Evolutionary conservation across 257 asterid genomes (phyloP).

Genomic region (Galeopsis tetrahit): DNA sequence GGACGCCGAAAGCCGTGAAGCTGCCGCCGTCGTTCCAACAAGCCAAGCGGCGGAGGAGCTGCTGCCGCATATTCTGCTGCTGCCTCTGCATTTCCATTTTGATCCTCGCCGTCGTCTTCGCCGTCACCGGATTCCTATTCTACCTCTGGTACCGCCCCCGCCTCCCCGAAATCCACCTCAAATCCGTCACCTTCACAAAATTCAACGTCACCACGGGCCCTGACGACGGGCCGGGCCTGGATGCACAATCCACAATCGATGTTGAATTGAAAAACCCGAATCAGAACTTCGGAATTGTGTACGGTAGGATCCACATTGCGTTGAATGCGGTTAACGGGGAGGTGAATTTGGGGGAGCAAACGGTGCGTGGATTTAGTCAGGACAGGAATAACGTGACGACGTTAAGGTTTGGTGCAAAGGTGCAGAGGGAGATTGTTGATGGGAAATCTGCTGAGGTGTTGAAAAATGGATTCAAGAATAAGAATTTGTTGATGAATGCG

Average conservation of each 20-base stretch:
- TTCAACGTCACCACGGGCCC: constrained; percentile 31
- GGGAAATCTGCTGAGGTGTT: constrained; percentile 28
- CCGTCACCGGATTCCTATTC: constrained; percentile 35
- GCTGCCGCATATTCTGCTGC: constrained; percentile 46
- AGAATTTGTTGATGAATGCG: constrained; percentile 36
- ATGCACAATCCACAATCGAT: constrained; percentile 30
- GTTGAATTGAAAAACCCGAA: constrained; percentile 48
- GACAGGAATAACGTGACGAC: constrained; percentile 33
- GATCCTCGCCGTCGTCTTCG: constrained; percentile 33
- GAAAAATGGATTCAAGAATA: constrained; percentile 37
- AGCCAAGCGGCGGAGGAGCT: constrained; percentile 29
- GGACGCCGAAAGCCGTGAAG: constrained; percentile 10
- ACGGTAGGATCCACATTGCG: constrained; percentile 32
- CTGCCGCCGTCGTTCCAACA: constrained; percentile 45
- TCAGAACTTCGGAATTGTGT: constrained; percentile 38
- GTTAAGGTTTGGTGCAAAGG: constrained; percentile 30
- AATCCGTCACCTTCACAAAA: constrained; percentile 39
- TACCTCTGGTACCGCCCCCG: constrained; percentile 54
- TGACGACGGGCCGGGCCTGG: constrained; percentile 37
- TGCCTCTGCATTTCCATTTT: constrained; percentile 30
- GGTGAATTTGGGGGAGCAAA: constrained; percentile 37
- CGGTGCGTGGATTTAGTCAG: constrained; percentile 39
- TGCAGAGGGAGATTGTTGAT: constrained; percentile 19
- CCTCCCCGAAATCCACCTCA: constrained; percentile 46
- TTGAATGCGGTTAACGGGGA: constrained; percentile 29